These are phyloP conservation scores for Pythium sp. DNA, from an alignment of 352 stramenopile species.

Conservation along the genomic window DNA sequence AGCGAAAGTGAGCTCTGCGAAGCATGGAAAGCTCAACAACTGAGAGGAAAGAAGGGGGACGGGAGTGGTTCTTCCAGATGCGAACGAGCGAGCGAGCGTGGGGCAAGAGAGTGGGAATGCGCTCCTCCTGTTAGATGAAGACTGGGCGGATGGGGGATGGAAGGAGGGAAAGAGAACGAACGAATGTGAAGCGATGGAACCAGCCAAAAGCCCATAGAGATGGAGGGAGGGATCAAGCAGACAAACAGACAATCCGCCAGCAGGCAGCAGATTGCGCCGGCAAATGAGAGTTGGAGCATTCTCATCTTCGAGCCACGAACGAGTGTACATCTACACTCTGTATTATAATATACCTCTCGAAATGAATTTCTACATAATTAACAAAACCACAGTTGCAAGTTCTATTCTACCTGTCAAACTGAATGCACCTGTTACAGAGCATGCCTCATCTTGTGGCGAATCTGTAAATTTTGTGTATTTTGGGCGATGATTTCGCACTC, in stretches of 20 bases:
- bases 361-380: too few relatives aligned
- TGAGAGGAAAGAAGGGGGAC: not conserved
- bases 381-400: too few relatives aligned
- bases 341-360: too few relatives aligned
- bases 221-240: not conserved
- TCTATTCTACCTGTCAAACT: not conserved
- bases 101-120: constrained; percentile 3
- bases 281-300: too few relatives aligned
- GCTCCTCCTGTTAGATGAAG: constrained; percentile 18
- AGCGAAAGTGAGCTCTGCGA: constrained; percentile 8
- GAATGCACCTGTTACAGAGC: not conserved
- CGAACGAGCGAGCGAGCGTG: constrained; percentile 8
- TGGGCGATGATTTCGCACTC: not conserved
- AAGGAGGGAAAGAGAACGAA: not conserved
- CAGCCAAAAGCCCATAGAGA: not conserved
- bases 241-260: not conserved
- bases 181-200: not conserved
- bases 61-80: not conserved
- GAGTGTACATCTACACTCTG: too few relatives aligned
- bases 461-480: not conserved
- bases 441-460: not conserved
- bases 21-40: not conserved
- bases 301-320: too few relatives aligned
- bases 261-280: not conserved
- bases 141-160: constrained; percentile 11